phyloP scores from a whole-genome alignment of 169 alveolate genomes.

The Cryptosporidium sp. region DNA sequence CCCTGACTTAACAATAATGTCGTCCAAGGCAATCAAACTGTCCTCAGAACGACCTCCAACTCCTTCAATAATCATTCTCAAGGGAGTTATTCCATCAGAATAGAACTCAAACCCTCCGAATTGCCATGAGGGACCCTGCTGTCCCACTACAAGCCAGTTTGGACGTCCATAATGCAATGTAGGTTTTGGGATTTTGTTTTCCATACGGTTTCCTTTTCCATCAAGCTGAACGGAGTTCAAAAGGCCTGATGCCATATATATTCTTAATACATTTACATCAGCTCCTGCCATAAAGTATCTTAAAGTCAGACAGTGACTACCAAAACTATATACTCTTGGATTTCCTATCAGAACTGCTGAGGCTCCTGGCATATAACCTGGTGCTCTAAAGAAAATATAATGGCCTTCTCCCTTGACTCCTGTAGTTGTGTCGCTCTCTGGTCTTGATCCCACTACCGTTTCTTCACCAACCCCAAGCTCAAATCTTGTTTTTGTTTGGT shows the following conservation, averaged over 20 bases:
- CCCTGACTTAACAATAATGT: constrained; percentile 74
- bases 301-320: constrained; percentile 77
- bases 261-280: constrained; percentile 78
- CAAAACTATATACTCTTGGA: constrained; percentile 77
- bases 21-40: constrained; percentile 81
- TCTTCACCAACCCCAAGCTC: constrained; percentile 67
- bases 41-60: constrained; percentile 80
- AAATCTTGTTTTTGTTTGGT: constrained; percentile 63
- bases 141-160: constrained; percentile 80
- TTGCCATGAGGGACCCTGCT: constrained; percentile 80
- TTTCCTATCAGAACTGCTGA: constrained; percentile 77
- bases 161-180: constrained; percentile 79
- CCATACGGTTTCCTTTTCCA: constrained; percentile 5
- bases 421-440: constrained; percentile 77
- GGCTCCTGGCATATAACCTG: constrained; percentile 81
- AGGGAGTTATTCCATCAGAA: constrained; percentile 78
- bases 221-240: constrained; percentile 38
- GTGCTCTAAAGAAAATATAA: constrained; percentile 78
- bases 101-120: constrained; percentile 78
- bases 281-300: constrained; percentile 81
- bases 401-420: constrained; percentile 76
- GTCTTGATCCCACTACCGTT: constrained; percentile 77
- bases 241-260: constrained; percentile 77
- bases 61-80: constrained; percentile 78
- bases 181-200: constrained; percentile 12